These are phyloP conservation scores for Filobasidium floriforme DNA, from an alignment of 768 basidiomycete genomes.

Conservation along the genomic window DNA sequence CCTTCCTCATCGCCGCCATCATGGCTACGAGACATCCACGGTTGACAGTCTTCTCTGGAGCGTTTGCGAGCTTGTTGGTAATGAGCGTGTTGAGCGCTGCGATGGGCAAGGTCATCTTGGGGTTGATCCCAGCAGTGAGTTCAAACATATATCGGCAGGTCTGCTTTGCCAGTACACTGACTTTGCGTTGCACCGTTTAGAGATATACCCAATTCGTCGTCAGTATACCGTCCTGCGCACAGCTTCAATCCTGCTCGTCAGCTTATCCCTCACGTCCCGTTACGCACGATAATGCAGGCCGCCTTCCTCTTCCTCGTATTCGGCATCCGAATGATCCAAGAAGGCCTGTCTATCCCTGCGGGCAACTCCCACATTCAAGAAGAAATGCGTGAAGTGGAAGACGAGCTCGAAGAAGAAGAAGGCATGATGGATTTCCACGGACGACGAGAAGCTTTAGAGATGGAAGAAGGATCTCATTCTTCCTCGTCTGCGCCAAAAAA, in stretches of 20 bases:
- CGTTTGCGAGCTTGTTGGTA: conserved; percentile 74
- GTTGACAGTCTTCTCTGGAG: conserved; percentile 73
- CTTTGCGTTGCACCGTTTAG: background rate
- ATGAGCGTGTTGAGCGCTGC: conserved; percentile 92
- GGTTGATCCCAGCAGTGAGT: conserved; percentile 60
- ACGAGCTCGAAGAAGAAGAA: conserved; percentile 77
- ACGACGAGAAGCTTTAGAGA: conserved; percentile 12
- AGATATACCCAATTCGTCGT: conserved; percentile 39
- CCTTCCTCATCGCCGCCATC: conserved; percentile 76
- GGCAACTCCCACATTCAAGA: conserved; percentile 78
- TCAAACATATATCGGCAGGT: background rate
- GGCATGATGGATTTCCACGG: conserved; percentile 20
- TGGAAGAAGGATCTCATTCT: conserved; percentile 15
- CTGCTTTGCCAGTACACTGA: background rate
- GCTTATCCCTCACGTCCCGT: background rate
- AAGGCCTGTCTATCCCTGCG: conserved; percentile 68
- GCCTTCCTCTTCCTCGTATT: conserved; percentile 81
- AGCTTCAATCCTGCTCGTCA: background rate
- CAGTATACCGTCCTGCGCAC: background rate
- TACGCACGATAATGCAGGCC: conserved; percentile 49
- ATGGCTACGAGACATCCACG: conserved; percentile 76
- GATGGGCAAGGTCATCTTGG: conserved; percentile 83
- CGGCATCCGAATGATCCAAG: conserved; percentile 79
- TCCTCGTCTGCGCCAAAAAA: background rate
- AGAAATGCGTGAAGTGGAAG: conserved; percentile 92